A percentile compares a stretch with the other conserved stretches of the same genome.
Evolutionary conservation across 345 rosid species (phyloP).

Genomic region (Mercurialis annua): DNA sequence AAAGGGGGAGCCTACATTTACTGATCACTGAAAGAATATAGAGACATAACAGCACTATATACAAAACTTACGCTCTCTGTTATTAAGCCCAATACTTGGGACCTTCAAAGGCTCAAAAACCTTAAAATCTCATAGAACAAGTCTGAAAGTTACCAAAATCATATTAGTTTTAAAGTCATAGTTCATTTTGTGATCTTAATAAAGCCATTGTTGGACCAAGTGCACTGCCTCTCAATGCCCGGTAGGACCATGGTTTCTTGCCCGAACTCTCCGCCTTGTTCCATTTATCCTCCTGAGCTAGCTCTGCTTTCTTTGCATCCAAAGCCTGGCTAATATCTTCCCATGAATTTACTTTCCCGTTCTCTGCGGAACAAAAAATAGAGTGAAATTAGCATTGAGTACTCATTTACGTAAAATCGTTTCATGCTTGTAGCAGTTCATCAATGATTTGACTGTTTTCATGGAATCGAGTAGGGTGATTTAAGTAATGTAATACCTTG

Average conservation of each 20-base stretch:
- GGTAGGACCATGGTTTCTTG: conserved; percentile 54
- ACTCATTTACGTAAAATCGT: background rate
- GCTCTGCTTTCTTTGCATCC: conserved; percentile 61
- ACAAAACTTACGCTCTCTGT: background rate
- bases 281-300: conserved; percentile 55
- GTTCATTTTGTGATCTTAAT: conserved; percentile 64
- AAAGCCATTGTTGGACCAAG: conserved; percentile 80
- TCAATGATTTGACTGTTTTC: background rate
- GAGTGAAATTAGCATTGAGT: background rate
- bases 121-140: background rate
- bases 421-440: background rate
- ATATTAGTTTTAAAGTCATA: conserved; percentile 23
- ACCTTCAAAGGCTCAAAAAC: background rate
- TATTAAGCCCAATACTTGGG: background rate
- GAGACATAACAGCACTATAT: background rate
- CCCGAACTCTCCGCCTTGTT: conserved; percentile 44
- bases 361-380: conserved; percentile 41
- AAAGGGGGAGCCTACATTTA: background rate
- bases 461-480: background rate
- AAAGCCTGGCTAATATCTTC: conserved; percentile 65
- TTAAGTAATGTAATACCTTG: conserved; percentile 68
- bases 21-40: background rate
- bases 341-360: conserved; percentile 52
- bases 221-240: conserved; percentile 70
- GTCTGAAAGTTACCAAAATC: background rate